Conservation (phyloP, 257 asterid genomes). For the Cinchona pubescens region DNA sequence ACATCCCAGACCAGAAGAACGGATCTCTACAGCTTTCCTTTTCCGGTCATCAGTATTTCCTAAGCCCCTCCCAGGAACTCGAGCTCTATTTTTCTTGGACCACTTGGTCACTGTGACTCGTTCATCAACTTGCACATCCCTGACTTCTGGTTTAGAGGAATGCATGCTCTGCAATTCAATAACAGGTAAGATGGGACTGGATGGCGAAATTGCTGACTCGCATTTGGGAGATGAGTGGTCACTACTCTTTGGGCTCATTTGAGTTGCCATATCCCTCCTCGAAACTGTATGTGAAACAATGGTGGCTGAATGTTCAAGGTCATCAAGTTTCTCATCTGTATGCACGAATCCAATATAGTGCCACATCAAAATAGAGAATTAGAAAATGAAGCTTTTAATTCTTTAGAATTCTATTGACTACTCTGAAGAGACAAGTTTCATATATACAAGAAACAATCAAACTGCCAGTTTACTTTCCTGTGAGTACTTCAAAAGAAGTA, state of each 20-base stretch:
- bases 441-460: no score
- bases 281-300: slow-evolving; percentile 23
- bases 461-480: not conserved
- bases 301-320: not conserved
- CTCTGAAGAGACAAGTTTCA: no score
- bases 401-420: not conserved
- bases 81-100: slow-evolving; percentile 66
- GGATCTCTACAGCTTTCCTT: slow-evolving; percentile 54
- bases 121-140: slow-evolving; percentile 85
- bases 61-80: slow-evolving; percentile 40
- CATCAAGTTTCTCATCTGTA: slow-evolving; percentile 46
- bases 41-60: slow-evolving; percentile 61
- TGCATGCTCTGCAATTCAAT: slow-evolving; percentile 42
- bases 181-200: slow-evolving; percentile 55
- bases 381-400: not conserved
- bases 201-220: slow-evolving; percentile 49
- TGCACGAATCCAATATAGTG: not conserved
- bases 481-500: not conserved
- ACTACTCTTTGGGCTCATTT: slow-evolving; percentile 90
- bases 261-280: slow-evolving; percentile 95
- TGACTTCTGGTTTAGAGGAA: slow-evolving; percentile 53
- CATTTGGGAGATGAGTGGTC: slow-evolving; percentile 50
- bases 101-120: slow-evolving; percentile 80
- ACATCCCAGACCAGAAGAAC: slow-evolving; percentile 59
- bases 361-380: slow-evolving; percentile 9